Percentiles rank a stretch among this genome's conserved stretches.
phyloP scores from a whole-genome alignment of 2,329 filamentous ascomycete species.

The Calonectria ilicicola region DNA sequence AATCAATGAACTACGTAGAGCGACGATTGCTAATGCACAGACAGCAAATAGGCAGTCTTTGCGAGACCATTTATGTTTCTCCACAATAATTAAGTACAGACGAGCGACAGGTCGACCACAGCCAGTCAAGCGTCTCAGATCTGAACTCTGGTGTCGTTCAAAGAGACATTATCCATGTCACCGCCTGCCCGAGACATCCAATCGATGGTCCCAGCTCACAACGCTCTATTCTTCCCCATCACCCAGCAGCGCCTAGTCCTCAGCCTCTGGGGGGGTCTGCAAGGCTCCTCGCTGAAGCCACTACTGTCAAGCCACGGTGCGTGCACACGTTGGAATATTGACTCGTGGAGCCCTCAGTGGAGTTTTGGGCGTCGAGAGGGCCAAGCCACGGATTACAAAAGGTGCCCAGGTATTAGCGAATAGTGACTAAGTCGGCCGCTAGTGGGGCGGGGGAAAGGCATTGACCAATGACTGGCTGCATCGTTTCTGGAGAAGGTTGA shows the following conservation, averaged over 20 bases:
- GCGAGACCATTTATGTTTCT: not conserved
- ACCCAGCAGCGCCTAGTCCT: not conserved
- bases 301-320: not conserved
- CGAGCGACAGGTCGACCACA: not conserved
- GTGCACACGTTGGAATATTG: not conserved
- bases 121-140: not conserved
- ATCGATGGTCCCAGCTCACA: no score
- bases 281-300: not conserved
- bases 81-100: not conserved
- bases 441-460: not conserved
- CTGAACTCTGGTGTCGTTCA: not conserved
- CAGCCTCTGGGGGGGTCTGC: not conserved
- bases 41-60: not conserved
- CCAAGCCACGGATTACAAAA: conserved; percentile 16
- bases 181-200: not conserved
- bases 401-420: not conserved
- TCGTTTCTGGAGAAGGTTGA: not conserved
- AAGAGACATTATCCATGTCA: not conserved
- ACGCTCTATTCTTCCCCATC: not conserved
- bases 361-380: not conserved
- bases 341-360: not conserved
- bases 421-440: conserved; percentile 15
- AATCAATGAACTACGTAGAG: not conserved
- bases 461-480: not conserved
- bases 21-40: conserved; percentile 3